Conservation (phyloP, 129 eudicot species). For the Chrysanthemum seticuspe region DNA sequence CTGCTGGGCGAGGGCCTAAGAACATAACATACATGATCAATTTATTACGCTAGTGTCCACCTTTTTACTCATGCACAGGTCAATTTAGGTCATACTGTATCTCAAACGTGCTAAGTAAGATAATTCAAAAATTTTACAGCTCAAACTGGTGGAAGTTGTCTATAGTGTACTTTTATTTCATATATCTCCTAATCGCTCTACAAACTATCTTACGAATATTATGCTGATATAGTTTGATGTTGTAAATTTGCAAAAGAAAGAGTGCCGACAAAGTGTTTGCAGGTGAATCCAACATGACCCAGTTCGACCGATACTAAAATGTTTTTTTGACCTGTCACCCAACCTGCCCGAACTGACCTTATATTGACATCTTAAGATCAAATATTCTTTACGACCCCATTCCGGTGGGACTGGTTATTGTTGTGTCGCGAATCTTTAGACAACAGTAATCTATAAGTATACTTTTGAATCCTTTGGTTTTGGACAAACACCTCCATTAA, state of each 20-base stretch:
- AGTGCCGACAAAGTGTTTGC: neutral
- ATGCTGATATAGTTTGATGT: neutral
- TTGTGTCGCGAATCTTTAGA: no score
- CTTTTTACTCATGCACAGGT: neutral
- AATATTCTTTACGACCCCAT: neutral
- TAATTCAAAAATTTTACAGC: neutral
- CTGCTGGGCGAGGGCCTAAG: slow-evolving; percentile 89
- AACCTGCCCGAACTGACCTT: neutral
- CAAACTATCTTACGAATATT: neutral
- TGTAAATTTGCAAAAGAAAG: neutral
- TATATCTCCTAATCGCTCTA: neutral
- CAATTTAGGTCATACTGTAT: neutral
- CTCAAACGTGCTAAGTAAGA: neutral
- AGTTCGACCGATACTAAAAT: neutral
- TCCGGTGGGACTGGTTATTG: no score
- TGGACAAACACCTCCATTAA: no score
- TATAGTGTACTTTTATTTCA: neutral
- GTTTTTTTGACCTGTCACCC: neutral
- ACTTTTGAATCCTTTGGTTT: no score
- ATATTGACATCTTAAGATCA: slow-evolving; percentile 2
- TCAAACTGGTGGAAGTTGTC: neutral
- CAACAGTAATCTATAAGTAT: no score
- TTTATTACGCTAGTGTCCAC: neutral
- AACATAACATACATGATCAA: slow-evolving; percentile 13
- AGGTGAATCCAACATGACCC: neutral